These are phyloP conservation scores for Calonectria fujianensis DNA, from an alignment of 2,329 filamentous ascomycete genomes.

Conservation along the genomic window DNA sequence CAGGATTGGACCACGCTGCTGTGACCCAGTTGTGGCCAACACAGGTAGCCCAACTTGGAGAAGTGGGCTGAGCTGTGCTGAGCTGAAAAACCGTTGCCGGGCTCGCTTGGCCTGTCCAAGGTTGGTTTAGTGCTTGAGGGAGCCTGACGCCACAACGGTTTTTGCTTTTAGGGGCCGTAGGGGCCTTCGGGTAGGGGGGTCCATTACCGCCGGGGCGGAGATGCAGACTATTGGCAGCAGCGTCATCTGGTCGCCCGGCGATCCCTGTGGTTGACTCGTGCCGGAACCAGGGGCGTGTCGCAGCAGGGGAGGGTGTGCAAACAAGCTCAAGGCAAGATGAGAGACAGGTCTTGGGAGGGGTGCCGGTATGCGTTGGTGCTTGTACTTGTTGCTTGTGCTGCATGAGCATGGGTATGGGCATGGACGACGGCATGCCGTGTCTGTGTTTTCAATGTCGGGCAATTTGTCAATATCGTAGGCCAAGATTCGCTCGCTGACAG, in stretches of 20 bases:
- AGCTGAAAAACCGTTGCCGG: slow-evolving; percentile 56
- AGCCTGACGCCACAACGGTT: slow-evolving; percentile 55
- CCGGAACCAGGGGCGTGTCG: slow-evolving; percentile 24
- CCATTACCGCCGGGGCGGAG: slow-evolving; percentile 51
- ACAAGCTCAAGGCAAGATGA: background rate
- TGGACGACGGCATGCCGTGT: slow-evolving; percentile 13
- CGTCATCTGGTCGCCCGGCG: slow-evolving; percentile 45
- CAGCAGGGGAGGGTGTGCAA: slow-evolving; percentile 5
- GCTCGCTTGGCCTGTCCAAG: slow-evolving; percentile 48
- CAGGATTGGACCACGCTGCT: slow-evolving; percentile 44
- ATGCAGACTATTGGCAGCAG: slow-evolving; percentile 53
- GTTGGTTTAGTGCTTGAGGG: slow-evolving; percentile 48
- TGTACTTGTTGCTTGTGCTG: slow-evolving; percentile 20
- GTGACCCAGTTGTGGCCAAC: slow-evolving; percentile 33
- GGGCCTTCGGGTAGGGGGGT: slow-evolving; percentile 43
- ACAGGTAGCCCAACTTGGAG: slow-evolving; percentile 15
- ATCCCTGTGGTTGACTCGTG: slow-evolving; percentile 39
- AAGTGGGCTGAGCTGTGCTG: slow-evolving; percentile 50
- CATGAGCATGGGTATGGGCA: slow-evolving; percentile 8
- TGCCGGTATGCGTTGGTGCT: slow-evolving; percentile 10
- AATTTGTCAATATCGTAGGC: slow-evolving; percentile 27
- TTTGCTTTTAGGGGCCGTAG: slow-evolving; percentile 53
- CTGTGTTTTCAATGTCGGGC: slow-evolving; percentile 28
- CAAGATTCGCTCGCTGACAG: slow-evolving; percentile 12
- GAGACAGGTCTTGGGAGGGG: background rate